phyloP scores from a whole-genome alignment of 768 basidiomycete genomes.

The Guyanaporus albipodus region DNA sequence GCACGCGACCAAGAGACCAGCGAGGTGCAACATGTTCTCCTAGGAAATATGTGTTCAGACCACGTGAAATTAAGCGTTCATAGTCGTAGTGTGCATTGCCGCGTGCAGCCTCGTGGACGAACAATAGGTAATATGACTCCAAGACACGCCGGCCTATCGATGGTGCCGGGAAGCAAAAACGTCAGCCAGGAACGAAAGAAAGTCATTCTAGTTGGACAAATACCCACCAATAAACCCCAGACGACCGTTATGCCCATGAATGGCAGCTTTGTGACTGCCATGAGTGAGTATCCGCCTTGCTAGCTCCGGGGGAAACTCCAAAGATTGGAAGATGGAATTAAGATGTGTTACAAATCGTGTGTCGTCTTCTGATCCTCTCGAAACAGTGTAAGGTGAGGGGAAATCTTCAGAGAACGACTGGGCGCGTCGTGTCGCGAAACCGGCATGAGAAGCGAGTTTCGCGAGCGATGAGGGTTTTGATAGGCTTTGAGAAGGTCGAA shows the following conservation, averaged over 20 bases:
- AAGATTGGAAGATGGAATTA: conserved; percentile 55
- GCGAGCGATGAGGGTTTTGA: conserved; percentile 11
- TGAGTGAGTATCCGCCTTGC: conserved; percentile 76
- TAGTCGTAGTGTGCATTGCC: conserved; percentile 50
- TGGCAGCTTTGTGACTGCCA: conserved; percentile 63
- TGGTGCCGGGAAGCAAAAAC: background rate
- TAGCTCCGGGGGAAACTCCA: conserved; percentile 68
- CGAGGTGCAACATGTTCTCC: conserved; percentile 69
- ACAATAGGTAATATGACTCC: conserved; percentile 69
- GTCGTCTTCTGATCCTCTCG: conserved; percentile 10
- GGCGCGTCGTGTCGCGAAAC: conserved; percentile 15
- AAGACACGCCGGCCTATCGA: conserved; percentile 68
- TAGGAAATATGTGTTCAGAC: conserved; percentile 65
- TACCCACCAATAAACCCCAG: conserved; percentile 64
- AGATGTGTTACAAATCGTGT: conserved; percentile 50
- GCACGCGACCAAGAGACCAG: conserved; percentile 72
- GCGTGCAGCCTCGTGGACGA: conserved; percentile 55
- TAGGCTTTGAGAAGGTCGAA: conserved; percentile 10
- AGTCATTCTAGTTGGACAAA: background rate
- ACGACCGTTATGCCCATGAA: conserved; percentile 66
- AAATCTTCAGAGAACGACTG: background rate
- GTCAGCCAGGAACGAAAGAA: conserved; percentile 1
- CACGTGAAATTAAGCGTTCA: conserved; percentile 51
- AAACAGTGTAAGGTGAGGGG: background rate
- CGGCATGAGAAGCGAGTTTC: conserved; percentile 5